phyloP scores from a whole-genome alignment of 345 rosid species.

The Euphorbia tirucalli region DNA sequence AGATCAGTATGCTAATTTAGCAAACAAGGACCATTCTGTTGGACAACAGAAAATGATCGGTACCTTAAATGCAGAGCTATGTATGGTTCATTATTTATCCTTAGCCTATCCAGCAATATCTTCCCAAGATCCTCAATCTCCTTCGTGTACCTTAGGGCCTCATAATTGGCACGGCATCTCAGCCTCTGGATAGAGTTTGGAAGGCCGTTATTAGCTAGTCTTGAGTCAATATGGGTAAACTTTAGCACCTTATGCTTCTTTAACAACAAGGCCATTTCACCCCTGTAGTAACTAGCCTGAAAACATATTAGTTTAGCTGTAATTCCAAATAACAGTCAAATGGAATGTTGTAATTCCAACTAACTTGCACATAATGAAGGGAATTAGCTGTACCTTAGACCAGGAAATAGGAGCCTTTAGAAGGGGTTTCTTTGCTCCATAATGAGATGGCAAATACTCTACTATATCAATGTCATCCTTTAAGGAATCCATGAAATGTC shows the following conservation, averaged over 20 bases:
- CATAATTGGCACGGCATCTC: constrained; percentile 92
- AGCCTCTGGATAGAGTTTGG: constrained; percentile 69
- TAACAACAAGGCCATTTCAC: constrained; percentile 57
- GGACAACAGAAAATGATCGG: not conserved
- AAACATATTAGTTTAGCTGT: constrained; percentile 16
- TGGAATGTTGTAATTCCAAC: not conserved
- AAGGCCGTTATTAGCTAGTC: constrained; percentile 88
- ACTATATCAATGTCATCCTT: constrained; percentile 76
- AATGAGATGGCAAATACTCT: constrained; percentile 68
- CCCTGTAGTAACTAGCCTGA: constrained; percentile 95
- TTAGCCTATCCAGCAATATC: constrained; percentile 62
- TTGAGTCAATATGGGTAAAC: constrained; percentile 88
- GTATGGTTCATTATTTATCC: constrained; percentile 64
- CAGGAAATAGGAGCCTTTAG: constrained; percentile 95
- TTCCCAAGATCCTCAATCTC: constrained; percentile 76
- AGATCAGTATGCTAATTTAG: not conserved
- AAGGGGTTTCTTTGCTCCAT: constrained; percentile 53
- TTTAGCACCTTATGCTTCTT: constrained; percentile 79
- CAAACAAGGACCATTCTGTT: not conserved
- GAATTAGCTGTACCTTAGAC: constrained; percentile 65
- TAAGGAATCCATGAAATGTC: constrained; percentile 65
- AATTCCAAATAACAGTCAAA: not conserved
- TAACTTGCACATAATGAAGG: not conserved
- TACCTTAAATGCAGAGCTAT: constrained; percentile 92
- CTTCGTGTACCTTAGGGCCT: constrained; percentile 60